These are phyloP conservation scores for Candolleomyces aberdarensis DNA, from an alignment of 768 basidiomycete species.

Conservation along the genomic window DNA sequence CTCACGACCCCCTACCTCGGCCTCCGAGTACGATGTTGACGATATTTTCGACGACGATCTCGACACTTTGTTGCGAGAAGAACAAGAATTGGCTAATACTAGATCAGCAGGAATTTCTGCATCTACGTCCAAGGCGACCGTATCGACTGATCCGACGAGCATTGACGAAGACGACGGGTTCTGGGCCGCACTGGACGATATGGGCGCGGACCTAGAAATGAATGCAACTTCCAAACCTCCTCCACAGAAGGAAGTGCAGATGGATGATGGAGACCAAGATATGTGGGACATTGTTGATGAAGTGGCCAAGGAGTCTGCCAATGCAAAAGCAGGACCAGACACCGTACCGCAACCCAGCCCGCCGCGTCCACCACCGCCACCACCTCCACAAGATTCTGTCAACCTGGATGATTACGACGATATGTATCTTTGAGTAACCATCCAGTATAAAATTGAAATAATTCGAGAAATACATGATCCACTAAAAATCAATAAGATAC, in stretches of 20 bases:
- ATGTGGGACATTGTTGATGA: conserved; percentile 16
- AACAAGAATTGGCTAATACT: conserved; percentile 12
- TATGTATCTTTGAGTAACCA: conserved; percentile 42
- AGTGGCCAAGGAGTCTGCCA: conserved; percentile 4
- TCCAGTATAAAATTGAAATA: background rate
- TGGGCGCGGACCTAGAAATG: conserved; percentile 25
- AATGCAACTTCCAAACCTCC: conserved; percentile 12
- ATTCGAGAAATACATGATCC: too few species aligned
- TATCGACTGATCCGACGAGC: background rate
- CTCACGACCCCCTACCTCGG: conserved; percentile 18
- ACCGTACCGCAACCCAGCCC: conserved; percentile 9
- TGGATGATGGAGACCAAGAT: conserved; percentile 26
- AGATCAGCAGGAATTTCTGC: conserved; percentile 4
- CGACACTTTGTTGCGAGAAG: conserved; percentile 48
- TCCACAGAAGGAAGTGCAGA: conserved; percentile 18
- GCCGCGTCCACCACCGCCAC: conserved; percentile 9
- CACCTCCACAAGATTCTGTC: conserved; percentile 1
- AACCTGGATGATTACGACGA: conserved; percentile 62
- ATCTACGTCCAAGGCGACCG: background rate
- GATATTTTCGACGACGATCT: conserved; percentile 33
- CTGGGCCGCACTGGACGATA: conserved; percentile 63
- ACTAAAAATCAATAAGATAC: too few species aligned
- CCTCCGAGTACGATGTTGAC: conserved; percentile 9
- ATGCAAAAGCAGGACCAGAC: conserved; percentile 16
- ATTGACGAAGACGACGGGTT: conserved; percentile 54